phyloP scores from a whole-genome alignment of 73 alveolate genomes.

The Urostyla sp. region DNA sequence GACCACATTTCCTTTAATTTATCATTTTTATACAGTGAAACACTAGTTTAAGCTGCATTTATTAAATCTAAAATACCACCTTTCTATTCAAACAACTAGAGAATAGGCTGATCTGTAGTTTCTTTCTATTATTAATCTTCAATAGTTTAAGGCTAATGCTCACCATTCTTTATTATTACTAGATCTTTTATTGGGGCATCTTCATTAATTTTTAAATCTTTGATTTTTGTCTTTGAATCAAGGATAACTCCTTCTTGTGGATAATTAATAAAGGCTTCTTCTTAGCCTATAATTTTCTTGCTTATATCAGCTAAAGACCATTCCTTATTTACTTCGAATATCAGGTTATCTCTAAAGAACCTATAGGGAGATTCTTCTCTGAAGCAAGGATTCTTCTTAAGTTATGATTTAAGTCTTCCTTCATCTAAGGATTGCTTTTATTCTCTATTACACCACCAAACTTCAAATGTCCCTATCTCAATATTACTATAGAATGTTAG shows the following conservation, averaged over 20 bases:
- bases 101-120: background rate
- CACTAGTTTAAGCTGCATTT: no score
- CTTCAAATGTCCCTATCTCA: constrained; percentile 36
- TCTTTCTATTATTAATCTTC: background rate
- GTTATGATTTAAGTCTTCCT: constrained; percentile 30
- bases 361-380: constrained; percentile 40
- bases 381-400: constrained; percentile 13
- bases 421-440: background rate
- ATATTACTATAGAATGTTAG: constrained; percentile 61
- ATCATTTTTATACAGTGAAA: no score
- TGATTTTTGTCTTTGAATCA: no score
- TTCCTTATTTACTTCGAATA: constrained; percentile 53
- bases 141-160: background rate
- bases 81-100: no score
- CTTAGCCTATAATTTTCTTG: constrained; percentile 22
- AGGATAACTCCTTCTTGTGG: background rate
- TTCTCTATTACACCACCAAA: constrained; percentile 36
- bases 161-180: background rate
- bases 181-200: background rate
- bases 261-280: constrained; percentile 13
- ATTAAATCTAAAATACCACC: no score
- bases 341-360: constrained; percentile 52
- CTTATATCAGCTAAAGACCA: constrained; percentile 14
- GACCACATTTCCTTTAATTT: no score
- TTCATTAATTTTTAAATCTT: background rate